A percentile compares a stretch with the other conserved stretches of the same genome.
phyloP scores from a whole-genome alignment of 805 yeast genomes.

The Zygotorulaspora sp. region DNA sequence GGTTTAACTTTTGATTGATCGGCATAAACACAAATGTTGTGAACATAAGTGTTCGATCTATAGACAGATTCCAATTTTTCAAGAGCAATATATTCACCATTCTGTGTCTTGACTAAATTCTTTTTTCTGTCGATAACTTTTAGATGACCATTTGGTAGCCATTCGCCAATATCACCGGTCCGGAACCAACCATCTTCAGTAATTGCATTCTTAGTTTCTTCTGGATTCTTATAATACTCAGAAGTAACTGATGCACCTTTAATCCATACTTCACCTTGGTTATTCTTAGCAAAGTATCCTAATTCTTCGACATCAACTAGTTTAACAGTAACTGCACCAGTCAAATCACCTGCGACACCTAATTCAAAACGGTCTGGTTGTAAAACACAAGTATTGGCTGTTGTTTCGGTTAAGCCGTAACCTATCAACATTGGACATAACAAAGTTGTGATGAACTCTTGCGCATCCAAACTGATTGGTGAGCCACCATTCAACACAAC shows the following conservation, averaged over 20 bases:
- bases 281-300: conserved; percentile 82
- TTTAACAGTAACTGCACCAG: conserved; percentile 81
- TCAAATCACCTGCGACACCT: conserved; percentile 77
- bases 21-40: conserved; percentile 89
- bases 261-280: conserved; percentile 89
- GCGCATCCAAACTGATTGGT: conserved; percentile 76
- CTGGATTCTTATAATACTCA: conserved; percentile 77
- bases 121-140: conserved; percentile 89
- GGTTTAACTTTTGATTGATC: conserved; percentile 87
- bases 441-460: conserved; percentile 68
- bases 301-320: conserved; percentile 87
- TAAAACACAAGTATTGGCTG: conserved; percentile 76
- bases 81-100: conserved; percentile 96
- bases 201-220: conserved; percentile 73
- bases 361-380: conserved; percentile 61
- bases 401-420: conserved; percentile 94
- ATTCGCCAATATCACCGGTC: conserved; percentile 96
- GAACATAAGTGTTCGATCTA: conserved; percentile 72
- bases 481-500: conserved; percentile 87
- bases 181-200: conserved; percentile 88
- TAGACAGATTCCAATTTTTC: conserved; percentile 91
- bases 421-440: conserved; percentile 88
- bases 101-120: conserved; percentile 90
- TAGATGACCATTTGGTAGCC: conserved; percentile 77
- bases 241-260: conserved; percentile 67